These are phyloP conservation scores for Alternaria brassicae DNA, from an alignment of 2,329 filamentous ascomycete species.

Conservation along the genomic window DNA sequence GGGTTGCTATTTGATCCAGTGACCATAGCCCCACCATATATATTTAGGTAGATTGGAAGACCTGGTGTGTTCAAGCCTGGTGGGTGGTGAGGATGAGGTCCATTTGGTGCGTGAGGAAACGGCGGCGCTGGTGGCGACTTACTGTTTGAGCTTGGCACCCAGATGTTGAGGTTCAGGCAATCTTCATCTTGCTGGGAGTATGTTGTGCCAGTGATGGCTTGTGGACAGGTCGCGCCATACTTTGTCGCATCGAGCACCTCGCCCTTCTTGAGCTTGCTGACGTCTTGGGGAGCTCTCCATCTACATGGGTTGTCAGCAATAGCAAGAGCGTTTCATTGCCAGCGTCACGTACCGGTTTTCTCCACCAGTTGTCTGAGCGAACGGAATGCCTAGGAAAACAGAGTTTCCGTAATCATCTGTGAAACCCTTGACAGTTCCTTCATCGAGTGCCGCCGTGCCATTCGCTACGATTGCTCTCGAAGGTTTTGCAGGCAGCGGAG, in stretches of 20 bases:
- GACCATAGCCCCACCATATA: slow-evolving; percentile 55
- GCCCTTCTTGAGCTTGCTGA: slow-evolving; percentile 16
- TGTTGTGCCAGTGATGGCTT: slow-evolving; percentile 29
- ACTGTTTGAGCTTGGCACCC: slow-evolving; percentile 20
- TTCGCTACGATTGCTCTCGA: slow-evolving; percentile 8
- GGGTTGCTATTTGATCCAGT: slow-evolving; percentile 53
- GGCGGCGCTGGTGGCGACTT: slow-evolving; percentile 6
- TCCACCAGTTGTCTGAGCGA: slow-evolving; percentile 33
- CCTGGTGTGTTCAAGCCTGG: slow-evolving; percentile 7
- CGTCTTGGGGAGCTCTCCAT: slow-evolving; percentile 28
- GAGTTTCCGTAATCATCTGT: slow-evolving; percentile 28
- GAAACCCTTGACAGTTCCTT: slow-evolving; percentile 29
- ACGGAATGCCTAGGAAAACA: slow-evolving; percentile 34
- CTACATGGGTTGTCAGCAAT: slow-evolving; percentile 11
- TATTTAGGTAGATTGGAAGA: slow-evolving; percentile 51
- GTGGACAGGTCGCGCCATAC: slow-evolving; percentile 35
- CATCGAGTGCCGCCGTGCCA: slow-evolving; percentile 20
- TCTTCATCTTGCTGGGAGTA: slow-evolving; percentile 40
- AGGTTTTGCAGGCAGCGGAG: slow-evolving; percentile 13
- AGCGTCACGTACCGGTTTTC: slow-evolving; percentile 26
- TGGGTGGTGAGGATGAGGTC: slow-evolving; percentile 5
- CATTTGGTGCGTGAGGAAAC: slow-evolving; percentile 1
- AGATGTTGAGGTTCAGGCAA: slow-evolving; percentile 51
- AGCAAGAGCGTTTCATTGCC: neutral
- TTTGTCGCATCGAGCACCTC: slow-evolving; percentile 26